Percentiles rank a stretch among this genome's conserved stretches.
Conservation (phyloP, 371 early-diverging fungal species). For the Mycotypha africana region DNA sequence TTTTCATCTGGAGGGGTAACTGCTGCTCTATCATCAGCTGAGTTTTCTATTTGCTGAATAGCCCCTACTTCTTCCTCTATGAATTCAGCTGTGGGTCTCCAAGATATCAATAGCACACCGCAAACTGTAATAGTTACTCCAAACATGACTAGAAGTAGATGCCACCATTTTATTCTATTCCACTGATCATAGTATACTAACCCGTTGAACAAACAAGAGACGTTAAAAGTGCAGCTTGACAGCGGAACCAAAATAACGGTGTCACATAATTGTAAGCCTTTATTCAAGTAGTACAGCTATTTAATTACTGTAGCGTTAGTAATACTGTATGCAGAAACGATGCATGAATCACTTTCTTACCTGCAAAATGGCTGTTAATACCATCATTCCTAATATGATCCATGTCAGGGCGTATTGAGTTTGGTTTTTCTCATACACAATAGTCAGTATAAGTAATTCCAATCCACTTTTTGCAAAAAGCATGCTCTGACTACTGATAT, state of each 20-base stretch:
- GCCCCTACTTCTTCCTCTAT: conserved; percentile 8
- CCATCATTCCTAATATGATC: conserved; percentile 61
- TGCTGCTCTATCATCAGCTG: no score
- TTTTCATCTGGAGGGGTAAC: no score
- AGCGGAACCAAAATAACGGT: conserved; percentile 78
- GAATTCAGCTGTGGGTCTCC: conserved; percentile 14
- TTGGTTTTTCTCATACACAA: conserved; percentile 60
- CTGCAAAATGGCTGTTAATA: conserved; percentile 65
- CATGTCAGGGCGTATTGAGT: conserved; percentile 66
- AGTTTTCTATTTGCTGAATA: background rate
- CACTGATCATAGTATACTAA: conserved; percentile 80
- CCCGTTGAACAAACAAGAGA: conserved; percentile 74
- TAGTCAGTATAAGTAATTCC: conserved; percentile 63
- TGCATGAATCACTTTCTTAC: conserved; percentile 25
- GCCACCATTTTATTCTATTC: conserved; percentile 57
- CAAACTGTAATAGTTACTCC: conserved; percentile 58
- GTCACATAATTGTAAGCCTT: conserved; percentile 68
- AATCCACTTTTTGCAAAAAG: conserved; percentile 80
- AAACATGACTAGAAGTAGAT: conserved; percentile 56
- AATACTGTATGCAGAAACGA: conserved; percentile 1
- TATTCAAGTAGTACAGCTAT: conserved; percentile 75
- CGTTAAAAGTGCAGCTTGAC: conserved; percentile 72
- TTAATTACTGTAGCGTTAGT: no score
- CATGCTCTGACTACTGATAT: conserved; percentile 71
- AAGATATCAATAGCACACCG: conserved; percentile 64